Evolutionary conservation across 2,329 filamentous ascomycete species (phyloP).

Genomic region (Pseudogymnoascus sp.): DNA sequence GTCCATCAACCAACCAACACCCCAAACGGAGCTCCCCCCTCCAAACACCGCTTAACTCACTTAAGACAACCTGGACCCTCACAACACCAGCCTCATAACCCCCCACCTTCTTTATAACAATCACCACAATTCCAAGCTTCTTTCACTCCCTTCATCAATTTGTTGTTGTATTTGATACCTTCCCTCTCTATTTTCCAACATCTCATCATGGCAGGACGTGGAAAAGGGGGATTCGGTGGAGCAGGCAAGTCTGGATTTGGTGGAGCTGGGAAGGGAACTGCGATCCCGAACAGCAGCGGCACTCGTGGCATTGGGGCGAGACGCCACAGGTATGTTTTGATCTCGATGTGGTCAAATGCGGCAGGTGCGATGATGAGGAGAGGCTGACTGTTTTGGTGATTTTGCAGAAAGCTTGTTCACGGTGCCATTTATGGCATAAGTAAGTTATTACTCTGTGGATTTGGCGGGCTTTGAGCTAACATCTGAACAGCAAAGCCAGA

Average conservation of each 20-base stretch:
- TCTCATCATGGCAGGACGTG: background rate
- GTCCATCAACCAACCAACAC: too few species aligned
- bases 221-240: background rate
- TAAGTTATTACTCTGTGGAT: constrained; percentile 28
- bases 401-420: constrained; percentile 38
- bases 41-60: too few species aligned
- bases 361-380: background rate
- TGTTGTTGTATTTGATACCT: background rate
- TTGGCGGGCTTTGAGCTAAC: constrained; percentile 15
- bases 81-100: too few species aligned
- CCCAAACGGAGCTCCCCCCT: too few species aligned
- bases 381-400: background rate
- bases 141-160: too few species aligned
- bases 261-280: background rate
- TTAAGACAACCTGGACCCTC: too few species aligned
- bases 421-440: constrained; percentile 45
- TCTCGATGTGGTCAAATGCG: background rate
- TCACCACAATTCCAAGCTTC: too few species aligned
- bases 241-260: background rate
- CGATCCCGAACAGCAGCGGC: background rate
- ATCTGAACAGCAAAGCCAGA: constrained; percentile 41
- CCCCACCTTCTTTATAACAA: too few species aligned
- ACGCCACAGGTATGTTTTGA: background rate
- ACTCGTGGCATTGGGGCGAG: background rate
- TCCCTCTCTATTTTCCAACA: background rate